Base-by-base conservation (phyloP, 2,329 filamentous ascomycete species). In the Colletotrichum tabaci region DNA sequence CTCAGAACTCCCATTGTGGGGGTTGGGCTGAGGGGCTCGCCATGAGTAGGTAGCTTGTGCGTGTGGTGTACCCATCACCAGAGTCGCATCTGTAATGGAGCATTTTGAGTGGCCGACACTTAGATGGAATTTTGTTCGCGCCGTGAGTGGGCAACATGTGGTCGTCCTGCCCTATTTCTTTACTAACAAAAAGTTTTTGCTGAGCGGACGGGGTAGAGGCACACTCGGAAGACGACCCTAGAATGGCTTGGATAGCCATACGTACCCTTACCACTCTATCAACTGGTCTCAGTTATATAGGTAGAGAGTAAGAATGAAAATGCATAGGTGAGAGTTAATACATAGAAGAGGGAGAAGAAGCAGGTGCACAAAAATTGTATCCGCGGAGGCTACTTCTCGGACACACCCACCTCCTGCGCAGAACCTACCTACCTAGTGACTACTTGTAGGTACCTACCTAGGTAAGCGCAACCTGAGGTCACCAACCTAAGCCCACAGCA, bases 41-140 rank as follows among this genome's bases (percentile, higher is more conserved):
- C 46, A 23, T 40, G 58, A 46, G 58, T 61, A 61, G 60, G 46
- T 61, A 56, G 53, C 30, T 21, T 40, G n/a, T 56, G 60, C 35
- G 58, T 30, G 58, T 61, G 9, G 26, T 49, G n/a, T 16, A 61
- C 47, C 42, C 26, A 47, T 35, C 10, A 56, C 30, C 40, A 18
- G 23, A 12, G 53, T 23, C n/a, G 53, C n/a, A 56, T 18, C 13
- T 21, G 35, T 23, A 50, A 50, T 35, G 60, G 46, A 38, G 60
- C 35, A 50, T 40, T 61, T 16, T 26, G 30, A 50, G 30, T 50
- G 60, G 60, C n/a, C 46, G 21, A n/a, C 60, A 62, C 21, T 21
- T 50, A 23, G 15, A 26, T n/a, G 15, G 23, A 42, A n/a, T 62
- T 62, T 30, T 62, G 60, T 62, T 62, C 21, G 47, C 47, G 26